These are phyloP conservation scores for Fraxinus xanthoxyloides DNA, from an alignment of 305 asterid genomes.

Conservation along the genomic window DNA sequence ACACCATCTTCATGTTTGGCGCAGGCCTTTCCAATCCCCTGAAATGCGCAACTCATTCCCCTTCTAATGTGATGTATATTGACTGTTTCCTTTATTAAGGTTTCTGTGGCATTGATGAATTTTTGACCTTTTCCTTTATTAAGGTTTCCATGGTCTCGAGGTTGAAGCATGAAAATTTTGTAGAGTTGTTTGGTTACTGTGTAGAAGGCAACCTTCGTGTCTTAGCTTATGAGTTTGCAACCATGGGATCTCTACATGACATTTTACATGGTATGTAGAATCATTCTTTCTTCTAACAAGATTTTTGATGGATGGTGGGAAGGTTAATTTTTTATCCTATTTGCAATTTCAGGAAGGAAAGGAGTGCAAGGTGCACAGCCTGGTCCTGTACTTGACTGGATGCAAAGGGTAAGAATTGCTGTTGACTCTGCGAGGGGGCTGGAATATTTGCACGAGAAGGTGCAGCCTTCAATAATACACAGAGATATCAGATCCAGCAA, in stretches of 20 bases:
- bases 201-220: conserved; percentile 30
- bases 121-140: conserved; percentile 28
- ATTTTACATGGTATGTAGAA: conserved; percentile 23
- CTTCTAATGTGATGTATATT: conserved; percentile 20
- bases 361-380: conserved; percentile 99
- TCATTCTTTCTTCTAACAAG: background rate
- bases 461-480: conserved; percentile 78
- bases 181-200: conserved; percentile 33
- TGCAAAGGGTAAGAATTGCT: conserved; percentile 91
- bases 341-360: conserved; percentile 69
- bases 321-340: background rate
- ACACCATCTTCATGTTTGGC: conserved; percentile 7
- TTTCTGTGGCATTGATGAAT: conserved; percentile 39
- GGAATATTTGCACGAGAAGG: conserved; percentile 91
- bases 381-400: conserved; percentile 98
- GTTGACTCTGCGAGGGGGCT: conserved; percentile 98
- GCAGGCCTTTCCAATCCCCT: conserved; percentile 8
- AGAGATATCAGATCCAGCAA: conserved; percentile 65
- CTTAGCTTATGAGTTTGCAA: conserved; percentile 36
- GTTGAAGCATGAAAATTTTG: conserved; percentile 36
- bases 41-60: conserved; percentile 16
- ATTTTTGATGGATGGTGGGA: background rate
- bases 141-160: conserved; percentile 54
- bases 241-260: conserved; percentile 30
- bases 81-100: conserved; percentile 40